Conservation (phyloP, 2,329 filamentous ascomycete genomes). For the Fusarium brachygibbosum region DNA sequence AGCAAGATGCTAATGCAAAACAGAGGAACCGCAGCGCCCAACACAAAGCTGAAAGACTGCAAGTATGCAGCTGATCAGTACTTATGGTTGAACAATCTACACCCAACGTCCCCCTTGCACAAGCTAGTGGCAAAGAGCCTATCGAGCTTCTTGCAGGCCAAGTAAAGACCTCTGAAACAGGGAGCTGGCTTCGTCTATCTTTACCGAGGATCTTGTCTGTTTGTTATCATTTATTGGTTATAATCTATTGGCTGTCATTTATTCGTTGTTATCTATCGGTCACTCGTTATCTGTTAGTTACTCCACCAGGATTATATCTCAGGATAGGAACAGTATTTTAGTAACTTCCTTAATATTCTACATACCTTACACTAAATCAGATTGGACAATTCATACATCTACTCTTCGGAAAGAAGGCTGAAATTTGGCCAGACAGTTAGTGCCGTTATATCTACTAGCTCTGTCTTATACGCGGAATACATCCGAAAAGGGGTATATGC, state of each 20-base stretch:
- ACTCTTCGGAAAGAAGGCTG: neutral
- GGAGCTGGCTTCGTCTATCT: no score
- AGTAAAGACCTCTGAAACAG: neutral
- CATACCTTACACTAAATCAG: neutral
- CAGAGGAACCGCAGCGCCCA: neutral
- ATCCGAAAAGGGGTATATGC: neutral
- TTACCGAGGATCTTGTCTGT: no score
- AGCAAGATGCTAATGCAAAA: neutral
- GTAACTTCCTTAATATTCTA: no score
- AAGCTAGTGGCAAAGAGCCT: neutral
- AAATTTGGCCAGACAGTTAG: neutral
- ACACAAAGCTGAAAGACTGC: neutral
- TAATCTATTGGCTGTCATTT: neutral
- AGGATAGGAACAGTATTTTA: no score
- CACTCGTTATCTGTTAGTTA: no score
- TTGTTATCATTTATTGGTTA: neutral
- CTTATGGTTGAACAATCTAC: neutral
- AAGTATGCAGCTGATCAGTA: slow-evolving; percentile 6
- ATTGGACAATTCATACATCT: neutral
- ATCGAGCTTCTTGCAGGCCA: neutral
- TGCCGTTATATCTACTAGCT: neutral
- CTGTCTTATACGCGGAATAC: neutral
- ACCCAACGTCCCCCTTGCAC: neutral
- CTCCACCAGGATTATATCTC: no score
- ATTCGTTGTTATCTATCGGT: neutral